A percentile compares a stretch with the other conserved stretches of the same genome.
These are phyloP conservation scores for Microbotryum violaceum DNA, from an alignment of 1,284 basidiomycete genomes.

Conservation along the genomic window DNA sequence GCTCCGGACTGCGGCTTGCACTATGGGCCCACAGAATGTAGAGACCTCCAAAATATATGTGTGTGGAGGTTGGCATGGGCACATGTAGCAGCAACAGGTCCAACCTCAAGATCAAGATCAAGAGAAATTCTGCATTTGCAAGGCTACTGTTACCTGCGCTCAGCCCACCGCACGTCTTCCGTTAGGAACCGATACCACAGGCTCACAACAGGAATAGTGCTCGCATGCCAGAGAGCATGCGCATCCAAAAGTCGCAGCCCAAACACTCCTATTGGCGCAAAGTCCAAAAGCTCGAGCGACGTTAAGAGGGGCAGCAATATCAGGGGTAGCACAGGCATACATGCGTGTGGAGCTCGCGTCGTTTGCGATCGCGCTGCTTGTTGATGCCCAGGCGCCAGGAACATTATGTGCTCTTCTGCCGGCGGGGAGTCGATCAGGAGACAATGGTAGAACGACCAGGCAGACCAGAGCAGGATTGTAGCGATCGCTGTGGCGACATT, in stretches of 20 bases:
- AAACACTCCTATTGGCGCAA: conserved; percentile 53
- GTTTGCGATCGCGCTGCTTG: conserved; percentile 36
- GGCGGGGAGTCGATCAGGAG: conserved; percentile 38
- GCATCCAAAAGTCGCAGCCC: conserved; percentile 67
- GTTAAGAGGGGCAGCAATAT: conserved; percentile 67
- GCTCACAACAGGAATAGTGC: conserved; percentile 68
- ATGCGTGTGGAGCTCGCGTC: conserved; percentile 36
- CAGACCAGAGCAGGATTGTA: conserved; percentile 73
- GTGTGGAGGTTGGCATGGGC: no score
- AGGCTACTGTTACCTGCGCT: not conserved
- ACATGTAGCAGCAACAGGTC: no score
- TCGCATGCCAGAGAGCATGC: conserved; percentile 88
- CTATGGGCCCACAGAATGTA: no score
- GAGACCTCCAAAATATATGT: no score
- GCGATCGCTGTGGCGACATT: conserved; percentile 64
- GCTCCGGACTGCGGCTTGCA: no score
- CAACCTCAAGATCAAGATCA: no score
- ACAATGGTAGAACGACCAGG: conserved; percentile 52
- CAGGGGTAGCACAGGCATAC: conserved; percentile 41
- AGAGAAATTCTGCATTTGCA: no score
- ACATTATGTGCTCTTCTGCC: conserved; percentile 52
- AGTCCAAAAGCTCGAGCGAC: conserved; percentile 82
- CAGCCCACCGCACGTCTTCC: conserved; percentile 49
- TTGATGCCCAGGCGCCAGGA: conserved; percentile 37
- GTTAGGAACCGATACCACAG: conserved; percentile 79